phyloP scores from a whole-genome alignment of 495 filamentous ascomycete species.

The Arthonia radiata region DNA sequence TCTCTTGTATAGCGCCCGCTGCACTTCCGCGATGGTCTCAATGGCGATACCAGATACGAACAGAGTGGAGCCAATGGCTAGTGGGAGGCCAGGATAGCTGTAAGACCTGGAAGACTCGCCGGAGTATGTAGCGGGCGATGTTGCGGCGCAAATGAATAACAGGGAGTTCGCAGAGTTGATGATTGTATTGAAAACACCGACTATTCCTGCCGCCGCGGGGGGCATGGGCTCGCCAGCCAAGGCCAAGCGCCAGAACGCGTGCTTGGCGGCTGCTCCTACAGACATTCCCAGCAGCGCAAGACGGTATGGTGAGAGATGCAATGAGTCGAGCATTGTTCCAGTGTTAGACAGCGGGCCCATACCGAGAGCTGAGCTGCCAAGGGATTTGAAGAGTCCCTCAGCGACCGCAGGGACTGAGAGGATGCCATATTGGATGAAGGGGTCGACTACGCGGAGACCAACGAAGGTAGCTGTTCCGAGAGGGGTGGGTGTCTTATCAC shows the following conservation, averaged over 20 bases:
- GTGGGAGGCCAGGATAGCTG: slow-evolving; percentile 7
- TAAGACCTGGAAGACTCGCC: slow-evolving; percentile 4
- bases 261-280: slow-evolving; percentile 22
- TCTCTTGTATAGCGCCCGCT: slow-evolving; percentile 28
- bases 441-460: slow-evolving; percentile 28
- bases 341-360: slow-evolving; percentile 11
- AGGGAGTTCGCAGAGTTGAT: slow-evolving; percentile 22
- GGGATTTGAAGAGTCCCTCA: slow-evolving; percentile 8
- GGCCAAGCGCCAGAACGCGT: slow-evolving; percentile 19
- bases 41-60: slow-evolving; percentile 22
- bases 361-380: slow-evolving; percentile 12
- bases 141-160: slow-evolving; percentile 15
- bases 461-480: slow-evolving; percentile 28
- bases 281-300: slow-evolving; percentile 24
- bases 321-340: slow-evolving; percentile 9
- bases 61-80: slow-evolving; percentile 17
- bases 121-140: slow-evolving; percentile 6
- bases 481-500: slow-evolving; percentile 7
- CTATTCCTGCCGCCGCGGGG: slow-evolving; percentile 9
- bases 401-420: slow-evolving; percentile 15
- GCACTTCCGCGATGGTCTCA: slow-evolving; percentile 25
- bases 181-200: slow-evolving; percentile 20
- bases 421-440: slow-evolving; percentile 30
- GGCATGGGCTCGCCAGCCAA: slow-evolving; percentile 21
- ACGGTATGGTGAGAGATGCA: slow-evolving; percentile 17